phyloP scores from a whole-genome alignment of 768 basidiomycete species.

The Tricholoma flavovirens region DNA sequence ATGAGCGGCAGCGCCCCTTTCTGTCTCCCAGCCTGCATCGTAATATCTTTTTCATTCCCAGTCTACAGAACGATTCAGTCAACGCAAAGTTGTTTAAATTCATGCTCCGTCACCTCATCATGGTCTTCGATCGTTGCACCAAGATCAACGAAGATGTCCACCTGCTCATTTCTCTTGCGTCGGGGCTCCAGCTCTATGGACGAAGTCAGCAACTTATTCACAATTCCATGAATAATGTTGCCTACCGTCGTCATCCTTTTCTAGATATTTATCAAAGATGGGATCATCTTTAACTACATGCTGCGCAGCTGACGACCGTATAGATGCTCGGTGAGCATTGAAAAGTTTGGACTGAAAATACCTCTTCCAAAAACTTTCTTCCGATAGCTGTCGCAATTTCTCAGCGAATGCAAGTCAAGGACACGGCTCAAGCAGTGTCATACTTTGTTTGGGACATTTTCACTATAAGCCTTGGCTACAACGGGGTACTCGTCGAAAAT shows the following conservation, averaged over 20 bases:
- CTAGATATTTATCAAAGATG: slow-evolving; percentile 95
- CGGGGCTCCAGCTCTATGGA: slow-evolving; percentile 71
- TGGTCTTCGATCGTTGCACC: slow-evolving; percentile 91
- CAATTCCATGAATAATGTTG: slow-evolving; percentile 2
- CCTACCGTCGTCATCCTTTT: slow-evolving; percentile 90
- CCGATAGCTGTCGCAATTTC: slow-evolving; percentile 54
- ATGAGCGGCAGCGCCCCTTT: slow-evolving; percentile 86
- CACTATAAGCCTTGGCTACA: slow-evolving; percentile 85
- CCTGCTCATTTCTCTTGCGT: slow-evolving; percentile 53
- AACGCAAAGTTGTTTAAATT: background rate
- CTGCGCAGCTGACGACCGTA: slow-evolving; percentile 77
- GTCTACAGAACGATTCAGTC: slow-evolving; percentile 43
- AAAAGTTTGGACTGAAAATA: slow-evolving; percentile 97
- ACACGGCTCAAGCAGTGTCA: slow-evolving; percentile 13
- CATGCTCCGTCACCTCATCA: slow-evolving; percentile 51
- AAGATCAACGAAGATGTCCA: slow-evolving; percentile 79
- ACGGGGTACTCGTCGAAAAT: slow-evolving; percentile 98
- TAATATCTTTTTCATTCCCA: slow-evolving; percentile 83
- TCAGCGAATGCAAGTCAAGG: slow-evolving; percentile 3
- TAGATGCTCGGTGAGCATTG: slow-evolving; percentile 91
- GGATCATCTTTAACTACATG: slow-evolving; percentile 86
- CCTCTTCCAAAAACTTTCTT: slow-evolving; percentile 93
- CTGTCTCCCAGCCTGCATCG: slow-evolving; percentile 94
- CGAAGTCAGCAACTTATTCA: background rate
- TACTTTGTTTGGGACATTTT: slow-evolving; percentile 88